phyloP scores from a whole-genome alignment of 164 flowering plant species.

The Buxus sempervirens region DNA sequence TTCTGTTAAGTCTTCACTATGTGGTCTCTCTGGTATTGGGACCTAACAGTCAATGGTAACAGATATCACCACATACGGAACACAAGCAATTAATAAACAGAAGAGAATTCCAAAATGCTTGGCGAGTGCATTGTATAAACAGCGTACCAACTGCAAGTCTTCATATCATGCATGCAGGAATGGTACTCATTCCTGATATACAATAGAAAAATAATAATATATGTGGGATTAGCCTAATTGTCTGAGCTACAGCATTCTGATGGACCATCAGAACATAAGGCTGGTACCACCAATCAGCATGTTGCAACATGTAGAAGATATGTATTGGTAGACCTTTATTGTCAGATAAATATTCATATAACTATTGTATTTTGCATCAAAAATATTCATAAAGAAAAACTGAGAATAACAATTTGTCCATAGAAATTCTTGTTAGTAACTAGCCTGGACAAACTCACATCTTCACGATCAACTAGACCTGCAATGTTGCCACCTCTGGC shows the following conservation, averaged over 20 bases:
- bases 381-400: not conserved
- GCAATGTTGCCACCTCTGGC: slow-evolving; percentile 74
- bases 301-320: too few species aligned
- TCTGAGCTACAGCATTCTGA: too few species aligned
- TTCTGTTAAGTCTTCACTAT: slow-evolving; percentile 52
- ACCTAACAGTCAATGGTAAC: slow-evolving; percentile 38
- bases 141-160: not conserved
- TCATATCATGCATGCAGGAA: not conserved
- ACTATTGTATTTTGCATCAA: not conserved
- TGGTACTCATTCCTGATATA: not conserved
- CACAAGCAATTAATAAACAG: not conserved
- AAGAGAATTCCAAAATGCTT: not conserved
- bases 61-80: not conserved
- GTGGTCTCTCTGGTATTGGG: slow-evolving; percentile 64
- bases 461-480: slow-evolving; percentile 73
- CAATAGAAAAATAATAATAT: too few species aligned
- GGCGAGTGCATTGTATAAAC: not conserved
- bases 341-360: too few species aligned
- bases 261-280: too few species aligned
- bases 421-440: not conserved
- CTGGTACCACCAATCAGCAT: too few species aligned
- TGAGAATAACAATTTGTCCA: not conserved
- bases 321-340: too few species aligned
- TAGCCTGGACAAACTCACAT: slow-evolving; percentile 50
- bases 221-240: too few species aligned